Evolutionary conservation across 345 rosid genomes (phyloP).

Genomic region (Brassica incana): DNA sequence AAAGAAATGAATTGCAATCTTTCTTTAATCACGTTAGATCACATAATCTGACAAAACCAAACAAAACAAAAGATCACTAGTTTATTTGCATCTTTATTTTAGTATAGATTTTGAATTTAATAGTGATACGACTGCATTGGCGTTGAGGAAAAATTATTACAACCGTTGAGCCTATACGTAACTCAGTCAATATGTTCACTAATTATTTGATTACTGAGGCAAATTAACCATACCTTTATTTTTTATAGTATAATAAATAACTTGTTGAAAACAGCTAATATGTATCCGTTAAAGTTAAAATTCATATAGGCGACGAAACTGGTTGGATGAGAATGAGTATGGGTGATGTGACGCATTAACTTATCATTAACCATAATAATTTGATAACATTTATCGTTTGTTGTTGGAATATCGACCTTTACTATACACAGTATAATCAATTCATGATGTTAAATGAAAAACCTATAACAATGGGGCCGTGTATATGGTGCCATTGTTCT

Average conservation of each 20-base stretch:
- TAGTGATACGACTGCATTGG: not conserved
- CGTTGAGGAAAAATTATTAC: not conserved
- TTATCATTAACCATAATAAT: not conserved
- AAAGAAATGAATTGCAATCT: not conserved
- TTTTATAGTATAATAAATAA: not conserved
- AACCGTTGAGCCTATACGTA: not conserved
- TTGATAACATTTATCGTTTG: not conserved
- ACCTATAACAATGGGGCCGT: slow-evolving; percentile 24
- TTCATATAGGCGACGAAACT: not conserved
- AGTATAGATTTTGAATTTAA: not conserved
- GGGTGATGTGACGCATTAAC: slow-evolving; percentile 6
- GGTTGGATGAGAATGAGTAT: not conserved
- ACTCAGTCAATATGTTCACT: slow-evolving; percentile 10
- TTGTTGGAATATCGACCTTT: not conserved
- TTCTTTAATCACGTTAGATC: not conserved
- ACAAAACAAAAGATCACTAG: not conserved
- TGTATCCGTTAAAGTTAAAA: slow-evolving; percentile 14
- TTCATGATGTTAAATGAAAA: slow-evolving; percentile 4
- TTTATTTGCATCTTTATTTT: not conserved
- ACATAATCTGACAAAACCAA: not conserved
- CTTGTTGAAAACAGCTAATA: slow-evolving; percentile 23
- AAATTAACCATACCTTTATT: not conserved
- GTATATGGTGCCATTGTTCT: slow-evolving; percentile 6
- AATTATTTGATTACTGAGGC: not conserved
- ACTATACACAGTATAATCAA: not conserved